Percentiles rank a stretch among this genome's conserved stretches.
Conservation (phyloP, 805 yeast species). For the Kluyveromyces dobzhanskii region DNA sequence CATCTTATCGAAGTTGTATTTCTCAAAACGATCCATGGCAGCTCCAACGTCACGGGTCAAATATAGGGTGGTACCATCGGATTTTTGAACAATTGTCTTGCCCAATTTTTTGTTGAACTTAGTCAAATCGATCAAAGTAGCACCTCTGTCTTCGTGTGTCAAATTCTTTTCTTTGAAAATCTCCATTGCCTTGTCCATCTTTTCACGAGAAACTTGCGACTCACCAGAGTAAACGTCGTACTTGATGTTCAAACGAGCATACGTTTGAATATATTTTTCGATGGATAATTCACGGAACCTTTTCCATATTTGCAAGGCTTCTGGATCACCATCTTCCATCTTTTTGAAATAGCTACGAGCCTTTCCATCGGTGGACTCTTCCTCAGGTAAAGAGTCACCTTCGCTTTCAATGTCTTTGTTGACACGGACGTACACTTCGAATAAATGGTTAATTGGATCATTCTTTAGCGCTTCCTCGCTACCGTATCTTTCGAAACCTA, state of each 20-base stretch:
- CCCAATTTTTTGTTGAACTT: constrained; percentile 86
- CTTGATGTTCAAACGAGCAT: constrained; percentile 82
- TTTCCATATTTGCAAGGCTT: constrained; percentile 70
- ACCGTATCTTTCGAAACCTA: constrained; percentile 86
- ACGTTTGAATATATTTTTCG: constrained; percentile 75
- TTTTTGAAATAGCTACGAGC: constrained; percentile 82
- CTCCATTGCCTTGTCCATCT: constrained; percentile 58
- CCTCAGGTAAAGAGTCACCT: constrained; percentile 41
- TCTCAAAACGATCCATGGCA: constrained; percentile 82
- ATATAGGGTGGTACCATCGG: constrained; percentile 92
- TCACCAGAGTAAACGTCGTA: constrained; percentile 93
- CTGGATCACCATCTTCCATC: constrained; percentile 91
- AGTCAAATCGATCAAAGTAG: constrained; percentile 76
- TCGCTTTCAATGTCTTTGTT: constrained; percentile 63
- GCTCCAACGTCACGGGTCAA: constrained; percentile 96
- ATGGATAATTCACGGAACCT: constrained; percentile 88
- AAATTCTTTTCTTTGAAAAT: constrained; percentile 59
- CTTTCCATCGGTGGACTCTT: constrained; percentile 56
- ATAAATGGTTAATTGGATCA: constrained; percentile 91
- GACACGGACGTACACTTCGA: constrained; percentile 84
- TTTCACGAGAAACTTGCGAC: constrained; percentile 76
- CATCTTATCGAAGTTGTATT: constrained; percentile 87
- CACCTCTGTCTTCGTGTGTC: constrained; percentile 84
- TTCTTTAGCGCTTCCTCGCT: constrained; percentile 54
- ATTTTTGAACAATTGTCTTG: constrained; percentile 83